These are phyloP conservation scores for Aureobasidium sp. DNA, from an alignment of 2,329 filamentous ascomycete genomes.

Conservation along the genomic window DNA sequence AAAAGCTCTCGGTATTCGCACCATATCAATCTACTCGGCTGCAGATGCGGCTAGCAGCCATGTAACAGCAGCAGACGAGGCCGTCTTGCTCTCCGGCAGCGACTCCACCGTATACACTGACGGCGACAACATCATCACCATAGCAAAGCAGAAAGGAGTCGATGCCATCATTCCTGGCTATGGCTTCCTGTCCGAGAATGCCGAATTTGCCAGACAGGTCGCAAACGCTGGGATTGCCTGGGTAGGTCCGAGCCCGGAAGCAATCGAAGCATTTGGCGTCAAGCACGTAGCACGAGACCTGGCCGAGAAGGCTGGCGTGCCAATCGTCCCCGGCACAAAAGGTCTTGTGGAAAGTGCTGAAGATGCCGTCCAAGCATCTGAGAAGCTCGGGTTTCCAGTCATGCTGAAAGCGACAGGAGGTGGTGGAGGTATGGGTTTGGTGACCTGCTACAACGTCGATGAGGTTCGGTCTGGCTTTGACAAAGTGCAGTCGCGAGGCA, in stretches of 20 bases:
- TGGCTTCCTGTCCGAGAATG: constrained; percentile 59
- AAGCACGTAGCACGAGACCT: constrained; percentile 53
- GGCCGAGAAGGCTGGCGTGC: constrained; percentile 46
- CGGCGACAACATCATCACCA: constrained; percentile 41
- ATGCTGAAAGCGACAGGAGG: constrained; percentile 50
- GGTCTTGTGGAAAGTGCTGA: constrained; percentile 43
- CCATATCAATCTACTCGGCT: constrained; percentile 52
- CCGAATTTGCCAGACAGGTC: constrained; percentile 51
- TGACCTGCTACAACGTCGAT: constrained; percentile 60
- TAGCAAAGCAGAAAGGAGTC: constrained; percentile 44
- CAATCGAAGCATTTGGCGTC: constrained; percentile 51
- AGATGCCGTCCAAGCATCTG: constrained; percentile 40
- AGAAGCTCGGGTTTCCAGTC: constrained; percentile 44
- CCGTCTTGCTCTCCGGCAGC: constrained; percentile 43
- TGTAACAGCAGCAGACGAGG: constrained; percentile 47
- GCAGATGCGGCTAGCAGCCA: constrained; percentile 50
- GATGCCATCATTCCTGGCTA: constrained; percentile 62
- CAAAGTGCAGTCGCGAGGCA: constrained; percentile 63
- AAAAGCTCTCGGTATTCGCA: constrained; percentile 43
- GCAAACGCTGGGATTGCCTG: constrained; percentile 50
- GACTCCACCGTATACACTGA: constrained; percentile 46
- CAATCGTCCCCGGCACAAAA: constrained; percentile 49
- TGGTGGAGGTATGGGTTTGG: constrained; percentile 79
- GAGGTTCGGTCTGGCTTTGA: constrained; percentile 60
- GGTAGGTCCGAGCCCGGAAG: constrained; percentile 50